Conservation (phyloP, 139 green algal genomes). For the Tetradesmus obliquus region DNA sequence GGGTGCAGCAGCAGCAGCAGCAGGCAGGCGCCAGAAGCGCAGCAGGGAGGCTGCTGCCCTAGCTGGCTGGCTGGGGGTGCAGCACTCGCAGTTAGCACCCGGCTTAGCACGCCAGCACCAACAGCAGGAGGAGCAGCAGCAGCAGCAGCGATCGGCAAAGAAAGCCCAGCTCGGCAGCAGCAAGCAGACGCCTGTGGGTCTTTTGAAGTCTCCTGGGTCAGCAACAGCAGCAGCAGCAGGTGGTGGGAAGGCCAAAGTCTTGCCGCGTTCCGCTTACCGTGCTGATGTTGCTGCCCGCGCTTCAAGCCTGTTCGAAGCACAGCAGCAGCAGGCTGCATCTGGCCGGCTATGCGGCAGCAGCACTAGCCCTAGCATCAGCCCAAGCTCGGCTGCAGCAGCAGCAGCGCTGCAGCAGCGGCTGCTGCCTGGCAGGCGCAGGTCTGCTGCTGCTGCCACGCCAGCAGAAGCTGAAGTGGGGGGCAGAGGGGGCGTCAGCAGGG, state of each 20-base stretch:
- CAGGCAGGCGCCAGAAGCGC: background rate
- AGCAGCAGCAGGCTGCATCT: background rate
- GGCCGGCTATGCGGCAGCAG: background rate
- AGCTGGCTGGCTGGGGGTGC: background rate
- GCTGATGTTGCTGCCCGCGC: background rate
- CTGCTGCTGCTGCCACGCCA: background rate
- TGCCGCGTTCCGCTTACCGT: background rate
- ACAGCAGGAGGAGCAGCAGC: background rate
- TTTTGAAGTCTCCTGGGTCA: background rate
- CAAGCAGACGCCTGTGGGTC: background rate
- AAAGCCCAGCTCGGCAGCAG: background rate
- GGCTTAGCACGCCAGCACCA: background rate
- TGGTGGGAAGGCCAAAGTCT: background rate
- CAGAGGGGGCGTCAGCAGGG: background rate
- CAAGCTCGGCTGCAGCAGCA: slow-evolving; percentile 12
- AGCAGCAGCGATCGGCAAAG: background rate
- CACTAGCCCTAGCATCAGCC: background rate
- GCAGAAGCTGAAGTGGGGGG: background rate
- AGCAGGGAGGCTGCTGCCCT: background rate
- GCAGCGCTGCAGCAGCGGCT: background rate
- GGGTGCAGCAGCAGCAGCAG: background rate
- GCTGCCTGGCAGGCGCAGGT: background rate
- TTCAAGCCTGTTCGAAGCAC: background rate
- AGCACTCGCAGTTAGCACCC: background rate
- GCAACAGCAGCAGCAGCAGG: slow-evolving; percentile 29